Evolutionary conservation across 2,329 filamentous ascomycete species (phyloP).

Genomic region (Microascus cirrosus): DNA sequence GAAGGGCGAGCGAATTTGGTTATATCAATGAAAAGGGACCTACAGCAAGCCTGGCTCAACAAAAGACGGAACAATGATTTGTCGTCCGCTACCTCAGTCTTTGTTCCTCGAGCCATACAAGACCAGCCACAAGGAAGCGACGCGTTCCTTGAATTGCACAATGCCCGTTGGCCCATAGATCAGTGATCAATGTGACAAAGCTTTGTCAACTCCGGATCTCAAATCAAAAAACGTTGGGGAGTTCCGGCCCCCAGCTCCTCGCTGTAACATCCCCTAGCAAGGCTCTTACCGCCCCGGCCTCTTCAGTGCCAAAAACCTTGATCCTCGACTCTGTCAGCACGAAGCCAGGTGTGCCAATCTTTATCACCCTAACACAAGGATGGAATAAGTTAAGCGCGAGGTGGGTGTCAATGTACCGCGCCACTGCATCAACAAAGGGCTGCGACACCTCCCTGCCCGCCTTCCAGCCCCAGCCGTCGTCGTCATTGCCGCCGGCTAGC

Average conservation of each 20-base stretch:
- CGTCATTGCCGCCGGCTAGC: constrained; percentile 32
- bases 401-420: constrained; percentile 37
- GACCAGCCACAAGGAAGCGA: too few relatives aligned
- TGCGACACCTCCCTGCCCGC: constrained; percentile 38
- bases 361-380: constrained; percentile 37
- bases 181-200: too few relatives aligned
- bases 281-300: background rate
- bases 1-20: background rate
- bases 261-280: background rate
- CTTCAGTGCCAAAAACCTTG: constrained; percentile 27
- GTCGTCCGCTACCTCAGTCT: background rate
- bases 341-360: constrained; percentile 45
- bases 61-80: background rate
- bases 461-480: constrained; percentile 42
- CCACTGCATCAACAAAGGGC: constrained; percentile 36
- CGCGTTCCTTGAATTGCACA: too few relatives aligned
- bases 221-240: constrained; percentile 1
- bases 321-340: constrained; percentile 39
- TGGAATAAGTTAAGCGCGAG: constrained; percentile 44
- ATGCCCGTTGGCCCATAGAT: too few relatives aligned
- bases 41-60: background rate
- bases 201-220: background rate
- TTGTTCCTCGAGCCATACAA: background rate
- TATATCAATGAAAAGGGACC: background rate
- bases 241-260: background rate